Percentiles rank a stretch among this genome's conserved stretches.
Evolutionary conservation across 495 filamentous ascomycete genomes (phyloP).

Genomic region (Neurospora sp.): DNA sequence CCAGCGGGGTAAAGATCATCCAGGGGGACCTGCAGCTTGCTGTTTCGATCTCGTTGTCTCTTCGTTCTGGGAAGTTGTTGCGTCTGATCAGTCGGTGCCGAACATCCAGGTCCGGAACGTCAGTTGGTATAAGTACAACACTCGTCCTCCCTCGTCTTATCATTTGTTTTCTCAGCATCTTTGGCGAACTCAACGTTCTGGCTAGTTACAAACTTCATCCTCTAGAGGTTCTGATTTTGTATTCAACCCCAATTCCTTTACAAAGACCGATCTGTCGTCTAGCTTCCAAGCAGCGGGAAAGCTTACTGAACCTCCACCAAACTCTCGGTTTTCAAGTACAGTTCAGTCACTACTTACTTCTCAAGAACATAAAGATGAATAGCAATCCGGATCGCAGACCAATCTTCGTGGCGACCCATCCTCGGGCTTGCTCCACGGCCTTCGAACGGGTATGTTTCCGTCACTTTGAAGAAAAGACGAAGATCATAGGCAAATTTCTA

Average conservation of each 20-base stretch:
- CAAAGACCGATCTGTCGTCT: not conserved
- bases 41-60: not conserved
- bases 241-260: not conserved
- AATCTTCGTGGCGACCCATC: slow-evolving; percentile 89
- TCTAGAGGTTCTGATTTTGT: not conserved
- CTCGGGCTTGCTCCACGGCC: slow-evolving; percentile 85
- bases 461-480: not conserved
- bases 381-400: slow-evolving; percentile 39
- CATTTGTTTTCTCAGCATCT: not conserved
- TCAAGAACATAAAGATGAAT: not conserved
- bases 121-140: not conserved
- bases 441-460: slow-evolving; percentile 71
- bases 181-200: not conserved
- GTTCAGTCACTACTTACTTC: not conserved
- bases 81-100: not conserved
- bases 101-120: not conserved
- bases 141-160: not conserved
- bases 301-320: not conserved
- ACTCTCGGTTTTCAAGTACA: not conserved
- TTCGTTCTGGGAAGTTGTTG: not conserved
- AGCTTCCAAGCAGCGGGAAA: not conserved
- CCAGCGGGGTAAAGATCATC: not conserved
- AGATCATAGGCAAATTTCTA: not conserved
- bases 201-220: not conserved
- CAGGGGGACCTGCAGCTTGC: not conserved